These are phyloP conservation scores for Cnidoscolus chayamansa DNA, from an alignment of 441 rosid species.

Conservation along the genomic window DNA sequence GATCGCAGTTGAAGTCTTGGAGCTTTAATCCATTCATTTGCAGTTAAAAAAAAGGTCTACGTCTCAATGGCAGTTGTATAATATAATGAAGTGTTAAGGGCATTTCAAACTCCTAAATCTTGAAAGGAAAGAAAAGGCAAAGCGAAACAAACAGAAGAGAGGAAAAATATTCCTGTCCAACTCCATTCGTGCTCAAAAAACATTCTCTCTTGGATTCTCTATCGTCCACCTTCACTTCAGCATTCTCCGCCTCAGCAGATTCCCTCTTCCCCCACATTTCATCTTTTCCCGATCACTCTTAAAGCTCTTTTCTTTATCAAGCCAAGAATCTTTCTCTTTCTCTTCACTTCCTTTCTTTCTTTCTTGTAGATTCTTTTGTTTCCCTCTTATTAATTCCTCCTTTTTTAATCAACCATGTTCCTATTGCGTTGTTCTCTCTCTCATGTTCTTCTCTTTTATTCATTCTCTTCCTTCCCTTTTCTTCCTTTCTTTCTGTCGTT, in stretches of 20 bases:
- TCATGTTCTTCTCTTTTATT: background rate
- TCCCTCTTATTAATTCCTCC: slow-evolving; percentile 16
- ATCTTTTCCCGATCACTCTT: slow-evolving; percentile 16
- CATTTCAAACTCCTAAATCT: slow-evolving; percentile 6
- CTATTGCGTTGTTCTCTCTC: slow-evolving; percentile 30
- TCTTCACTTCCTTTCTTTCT: slow-evolving; percentile 29
- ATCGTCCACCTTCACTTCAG: slow-evolving; percentile 38
- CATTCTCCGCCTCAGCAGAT: slow-evolving; percentile 52
- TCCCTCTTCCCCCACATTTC: slow-evolving; percentile 14
- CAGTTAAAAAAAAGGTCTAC: too few relatives aligned
- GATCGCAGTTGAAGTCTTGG: too few relatives aligned
- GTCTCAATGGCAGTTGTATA: background rate
- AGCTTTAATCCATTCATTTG: too few relatives aligned
- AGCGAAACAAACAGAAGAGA: background rate
- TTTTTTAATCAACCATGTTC: slow-evolving; percentile 45
- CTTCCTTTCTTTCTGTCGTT: slow-evolving; percentile 32
- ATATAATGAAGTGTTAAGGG: background rate
- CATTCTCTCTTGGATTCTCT: slow-evolving; percentile 20
- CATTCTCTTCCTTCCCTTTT: background rate
- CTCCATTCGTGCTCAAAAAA: slow-evolving; percentile 7
- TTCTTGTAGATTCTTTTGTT: slow-evolving; percentile 34
- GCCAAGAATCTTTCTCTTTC: slow-evolving; percentile 80
- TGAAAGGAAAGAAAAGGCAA: slow-evolving; percentile 5
- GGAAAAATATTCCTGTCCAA: slow-evolving; percentile 9
- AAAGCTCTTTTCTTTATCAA: slow-evolving; percentile 46